These are phyloP conservation scores for Candida buenavistaensis DNA, from an alignment of 1,139 yeast genomes.

Conservation along the genomic window DNA sequence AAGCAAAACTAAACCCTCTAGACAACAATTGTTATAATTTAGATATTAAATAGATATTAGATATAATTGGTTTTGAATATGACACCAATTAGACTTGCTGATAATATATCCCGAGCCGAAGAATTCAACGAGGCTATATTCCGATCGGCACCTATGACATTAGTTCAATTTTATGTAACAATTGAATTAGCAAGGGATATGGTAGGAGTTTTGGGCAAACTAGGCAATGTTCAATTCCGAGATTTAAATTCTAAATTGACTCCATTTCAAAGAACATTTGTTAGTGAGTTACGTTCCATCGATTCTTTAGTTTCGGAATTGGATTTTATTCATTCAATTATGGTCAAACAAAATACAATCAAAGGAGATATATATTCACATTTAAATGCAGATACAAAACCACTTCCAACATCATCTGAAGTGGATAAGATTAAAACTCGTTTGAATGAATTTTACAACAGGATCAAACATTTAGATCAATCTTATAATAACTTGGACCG, in stretches of 20 bases:
- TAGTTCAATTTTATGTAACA: constrained; percentile 91
- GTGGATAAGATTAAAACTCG: constrained; percentile 29
- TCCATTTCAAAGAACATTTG: constrained; percentile 85
- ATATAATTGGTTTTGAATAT: no score
- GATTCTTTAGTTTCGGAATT: constrained; percentile 35
- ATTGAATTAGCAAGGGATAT: constrained; percentile 87
- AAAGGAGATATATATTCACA: constrained; percentile 27
- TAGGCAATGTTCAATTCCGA: constrained; percentile 85
- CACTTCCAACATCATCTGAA: constrained; percentile 32
- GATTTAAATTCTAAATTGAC: constrained; percentile 80
- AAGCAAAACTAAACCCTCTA: no score
- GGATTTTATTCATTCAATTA: constrained; percentile 29
- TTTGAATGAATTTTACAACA: constrained; percentile 23
- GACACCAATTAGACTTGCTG: constrained; percentile 11
- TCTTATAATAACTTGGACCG: constrained; percentile 26
- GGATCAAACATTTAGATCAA: constrained; percentile 36
- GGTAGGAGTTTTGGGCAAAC: constrained; percentile 75
- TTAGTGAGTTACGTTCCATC: constrained; percentile 69
- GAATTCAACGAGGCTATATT: constrained; percentile 28
- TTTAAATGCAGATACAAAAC: constrained; percentile 24
- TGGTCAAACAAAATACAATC: constrained; percentile 33
- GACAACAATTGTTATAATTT: no score
- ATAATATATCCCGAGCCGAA: constrained; percentile 3
- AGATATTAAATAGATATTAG: no score
- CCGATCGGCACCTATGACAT: constrained; percentile 91